phyloP scores from a whole-genome alignment of 2,329 filamentous ascomycete genomes.

The Neonectria punicea region DNA sequence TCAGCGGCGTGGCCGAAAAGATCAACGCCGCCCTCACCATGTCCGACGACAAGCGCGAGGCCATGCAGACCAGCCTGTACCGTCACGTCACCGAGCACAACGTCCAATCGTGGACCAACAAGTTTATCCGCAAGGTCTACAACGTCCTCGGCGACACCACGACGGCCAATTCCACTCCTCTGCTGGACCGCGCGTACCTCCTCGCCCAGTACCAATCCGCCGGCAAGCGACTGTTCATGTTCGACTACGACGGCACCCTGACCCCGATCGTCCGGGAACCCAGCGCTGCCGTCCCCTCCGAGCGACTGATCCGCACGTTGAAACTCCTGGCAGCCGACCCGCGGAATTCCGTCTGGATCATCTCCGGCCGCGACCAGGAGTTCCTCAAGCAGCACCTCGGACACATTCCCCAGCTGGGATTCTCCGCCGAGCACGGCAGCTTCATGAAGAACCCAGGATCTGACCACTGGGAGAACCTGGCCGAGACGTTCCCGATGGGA shows the following conservation, averaged over 20 bases:
- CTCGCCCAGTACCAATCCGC: slow-evolving; percentile 79
- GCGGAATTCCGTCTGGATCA: slow-evolving; percentile 95
- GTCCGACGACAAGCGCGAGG: slow-evolving; percentile 70
- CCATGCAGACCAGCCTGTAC: slow-evolving; percentile 81
- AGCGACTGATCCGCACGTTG: slow-evolving; percentile 82
- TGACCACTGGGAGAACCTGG: slow-evolving; percentile 87
- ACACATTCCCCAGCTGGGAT: slow-evolving; percentile 88
- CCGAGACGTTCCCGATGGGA: slow-evolving; percentile 86
- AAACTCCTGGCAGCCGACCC: slow-evolving; percentile 83
- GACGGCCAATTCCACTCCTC: slow-evolving; percentile 80
- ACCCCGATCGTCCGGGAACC: slow-evolving; percentile 96
- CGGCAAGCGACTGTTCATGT: slow-evolving; percentile 91
- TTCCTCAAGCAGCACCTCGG: slow-evolving; percentile 93
- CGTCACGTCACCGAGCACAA: slow-evolving; percentile 86
- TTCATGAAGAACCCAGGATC: slow-evolving; percentile 87
- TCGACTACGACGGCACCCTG: slow-evolving; percentile 97
- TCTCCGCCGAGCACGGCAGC: slow-evolving; percentile 96
- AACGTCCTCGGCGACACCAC: slow-evolving; percentile 83
- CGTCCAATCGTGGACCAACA: slow-evolving; percentile 85
- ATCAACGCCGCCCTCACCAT: slow-evolving; percentile 86
- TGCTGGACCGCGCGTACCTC: slow-evolving; percentile 79
- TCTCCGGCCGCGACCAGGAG: slow-evolving; percentile 91
- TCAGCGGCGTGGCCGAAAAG: slow-evolving; percentile 82
- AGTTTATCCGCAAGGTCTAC: slow-evolving; percentile 81
- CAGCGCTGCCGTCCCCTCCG: slow-evolving; percentile 86